Conservation (phyloP, 225 moss, liverwort and hornwort genomes). For the Bryoerythrophyllum caledonicum region DNA sequence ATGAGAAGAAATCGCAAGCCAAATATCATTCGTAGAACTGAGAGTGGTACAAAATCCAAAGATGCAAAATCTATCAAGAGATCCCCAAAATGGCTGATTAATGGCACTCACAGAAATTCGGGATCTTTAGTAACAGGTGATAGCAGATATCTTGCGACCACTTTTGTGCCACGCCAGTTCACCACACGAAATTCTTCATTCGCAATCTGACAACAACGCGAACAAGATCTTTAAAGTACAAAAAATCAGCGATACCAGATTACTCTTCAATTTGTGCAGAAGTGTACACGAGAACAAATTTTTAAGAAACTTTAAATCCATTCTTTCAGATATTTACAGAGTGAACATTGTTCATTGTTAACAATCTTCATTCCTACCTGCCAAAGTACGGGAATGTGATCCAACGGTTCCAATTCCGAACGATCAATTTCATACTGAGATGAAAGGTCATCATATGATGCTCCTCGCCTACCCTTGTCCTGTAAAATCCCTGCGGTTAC, state of each 20-base stretch:
- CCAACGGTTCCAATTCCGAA: conserved; percentile 48
- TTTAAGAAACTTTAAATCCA: background rate
- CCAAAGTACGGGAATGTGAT: conserved; percentile 39
- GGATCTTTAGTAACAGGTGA: conserved; percentile 27
- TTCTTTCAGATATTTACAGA: background rate
- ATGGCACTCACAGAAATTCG: conserved; percentile 41
- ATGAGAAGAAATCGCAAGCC: conserved; percentile 8
- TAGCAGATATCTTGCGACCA: conserved; percentile 38
- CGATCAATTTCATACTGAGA: conserved; percentile 50
- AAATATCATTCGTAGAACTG: background rate
- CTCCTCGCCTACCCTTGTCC: conserved; percentile 48
- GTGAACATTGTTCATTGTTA: background rate
- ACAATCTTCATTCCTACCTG: conserved; percentile 29
- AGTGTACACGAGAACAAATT: too few species aligned
- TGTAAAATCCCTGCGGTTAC: conserved; percentile 17
- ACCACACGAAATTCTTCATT: conserved; percentile 42
- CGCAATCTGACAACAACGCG: conserved; percentile 27
- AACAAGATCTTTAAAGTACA: background rate
- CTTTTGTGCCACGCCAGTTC: conserved; percentile 58
- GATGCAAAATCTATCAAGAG: background rate
- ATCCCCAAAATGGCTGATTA: background rate
- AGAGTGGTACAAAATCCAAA: background rate
- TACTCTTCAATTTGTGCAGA: too few species aligned
- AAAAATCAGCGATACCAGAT: conserved; percentile 1
- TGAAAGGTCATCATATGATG: conserved; percentile 35